A percentile compares a stretch with the other conserved stretches of the same genome.
phyloP scores from a whole-genome alignment of 2,329 filamentous ascomycete species.

The Microsporum audouinii region DNA sequence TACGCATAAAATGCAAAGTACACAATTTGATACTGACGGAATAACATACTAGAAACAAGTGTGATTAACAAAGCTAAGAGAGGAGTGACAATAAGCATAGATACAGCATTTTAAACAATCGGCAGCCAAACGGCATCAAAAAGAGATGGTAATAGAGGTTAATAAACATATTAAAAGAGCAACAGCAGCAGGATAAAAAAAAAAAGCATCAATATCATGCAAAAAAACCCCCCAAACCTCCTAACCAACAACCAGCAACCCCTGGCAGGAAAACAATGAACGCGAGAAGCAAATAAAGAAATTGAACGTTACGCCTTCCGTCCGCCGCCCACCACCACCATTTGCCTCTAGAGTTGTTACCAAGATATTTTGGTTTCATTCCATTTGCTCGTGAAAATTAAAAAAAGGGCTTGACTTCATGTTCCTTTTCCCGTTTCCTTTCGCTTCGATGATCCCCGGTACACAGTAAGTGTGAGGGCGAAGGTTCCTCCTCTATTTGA shows the following conservation, averaged over 20 bases:
- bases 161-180: background rate
- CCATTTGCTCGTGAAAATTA: slow-evolving; percentile 2
- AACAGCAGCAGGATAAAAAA: background rate
- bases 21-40: too few species aligned
- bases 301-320: background rate
- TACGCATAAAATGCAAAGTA: too few species aligned
- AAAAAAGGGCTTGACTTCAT: background rate
- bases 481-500: slow-evolving; percentile 3
- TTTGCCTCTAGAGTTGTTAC: slow-evolving; percentile 3
- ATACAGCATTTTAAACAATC: background rate
- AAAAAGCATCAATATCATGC: background rate
- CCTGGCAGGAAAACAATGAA: slow-evolving; percentile 1
- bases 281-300: background rate
- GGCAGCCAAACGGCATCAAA: background rate
- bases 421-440: background rate
- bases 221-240: background rate
- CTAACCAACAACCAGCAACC: slow-evolving; percentile 3
- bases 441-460: background rate
- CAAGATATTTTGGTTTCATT: slow-evolving; percentile 1
- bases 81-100: background rate
- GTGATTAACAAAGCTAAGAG: background rate
- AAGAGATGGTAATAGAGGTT: background rate
- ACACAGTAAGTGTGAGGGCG: background rate
- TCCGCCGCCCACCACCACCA: background rate
- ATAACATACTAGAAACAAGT: background rate